Base-by-base conservation (phyloP, 306 rosid species). In the Astragalus membranaceus region DNA sequence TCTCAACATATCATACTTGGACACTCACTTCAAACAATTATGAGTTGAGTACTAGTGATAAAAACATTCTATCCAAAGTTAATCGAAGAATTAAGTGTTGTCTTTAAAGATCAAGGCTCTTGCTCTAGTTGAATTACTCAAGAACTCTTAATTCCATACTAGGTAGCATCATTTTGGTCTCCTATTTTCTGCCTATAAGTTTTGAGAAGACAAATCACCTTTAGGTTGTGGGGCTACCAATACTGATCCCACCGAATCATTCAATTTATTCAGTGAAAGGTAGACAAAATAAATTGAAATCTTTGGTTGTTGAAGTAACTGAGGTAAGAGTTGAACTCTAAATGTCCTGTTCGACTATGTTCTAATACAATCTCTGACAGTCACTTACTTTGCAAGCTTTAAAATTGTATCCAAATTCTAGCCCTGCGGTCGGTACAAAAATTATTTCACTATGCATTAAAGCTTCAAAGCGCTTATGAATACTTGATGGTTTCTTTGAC, bases 401-500 rank as follows among this genome's bases (percentile, higher is more conserved):
- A 59, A 44, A 32, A 16, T 53, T 52, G 16, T 37, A 62, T 16
- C 16, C 6, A 33, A 53, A 56, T 56, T 67, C 69, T 33, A 50
- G 47, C n/a, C 35, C 5, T 59, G 39, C 76, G 47, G 16, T 26
- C 61, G 3, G 35, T 57, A 7, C 37, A 62, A 41, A 76, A 70
- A 23, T 67, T 8, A 62, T 41, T 48, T 56, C 6, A 0, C 52
- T 51, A 17, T 20, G 16, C 53, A 37, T 56, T 57, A 17, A 29
- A 30, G 53, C 14, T 29, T 55, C 46, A 30, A 36, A 41, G 49
- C 41, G 35, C 62, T 66, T 55, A 13, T 67, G 71, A 52, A 10
- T 48, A 4, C 36, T 69, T 20, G 43, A 85, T 52, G 23, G 17
- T 70, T 52, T 58, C 58, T 37, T 35, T 63, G 46, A 71, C 37